phyloP scores from a whole-genome alignment of 2,329 filamentous ascomycete species.

The Pezicula rhizophila region DNA sequence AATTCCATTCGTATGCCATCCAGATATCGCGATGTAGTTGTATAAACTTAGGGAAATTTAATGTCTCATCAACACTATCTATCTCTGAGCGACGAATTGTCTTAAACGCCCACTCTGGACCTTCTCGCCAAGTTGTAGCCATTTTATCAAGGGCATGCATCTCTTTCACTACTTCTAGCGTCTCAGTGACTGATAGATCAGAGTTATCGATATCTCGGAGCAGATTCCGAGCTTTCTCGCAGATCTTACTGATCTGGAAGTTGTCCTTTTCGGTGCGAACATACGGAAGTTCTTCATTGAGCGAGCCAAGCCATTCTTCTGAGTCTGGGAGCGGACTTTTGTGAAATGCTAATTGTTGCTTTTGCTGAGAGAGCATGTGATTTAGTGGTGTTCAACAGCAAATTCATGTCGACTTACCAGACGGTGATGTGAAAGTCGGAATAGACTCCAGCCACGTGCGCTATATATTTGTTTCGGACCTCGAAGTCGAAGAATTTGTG shows the following conservation, averaged over 20 bases:
- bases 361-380: conserved; percentile 22
- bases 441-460: conserved; percentile 33
- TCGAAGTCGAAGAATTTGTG: conserved; percentile 32
- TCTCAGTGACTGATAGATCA: conserved; percentile 5
- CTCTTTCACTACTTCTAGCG: conserved; percentile 25
- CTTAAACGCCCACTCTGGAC: conserved; percentile 29
- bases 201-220: conserved; percentile 12
- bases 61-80: conserved; percentile 7
- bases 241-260: conserved; percentile 23
- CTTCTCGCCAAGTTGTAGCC: conserved; percentile 26
- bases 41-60: conserved; percentile 13
- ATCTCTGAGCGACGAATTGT: conserved; percentile 15
- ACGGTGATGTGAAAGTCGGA: conserved; percentile 33
- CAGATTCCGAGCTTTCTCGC: conserved; percentile 26
- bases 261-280: conserved; percentile 26
- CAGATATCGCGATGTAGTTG: conserved; percentile 33
- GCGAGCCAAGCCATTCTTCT: conserved; percentile 23
- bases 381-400: too few relatives aligned
- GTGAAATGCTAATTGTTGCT: conserved; percentile 30
- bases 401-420: conserved; percentile 14
- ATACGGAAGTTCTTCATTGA: conserved; percentile 24
- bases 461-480: conserved; percentile 30
- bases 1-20: conserved; percentile 37
- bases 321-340: conserved; percentile 25
- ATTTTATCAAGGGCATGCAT: conserved; percentile 27